Percentiles rank a stretch among this genome's conserved stretches.
Conservation (phyloP, 208 protist genomes). For the Trypanosoma lewisi region DNA sequence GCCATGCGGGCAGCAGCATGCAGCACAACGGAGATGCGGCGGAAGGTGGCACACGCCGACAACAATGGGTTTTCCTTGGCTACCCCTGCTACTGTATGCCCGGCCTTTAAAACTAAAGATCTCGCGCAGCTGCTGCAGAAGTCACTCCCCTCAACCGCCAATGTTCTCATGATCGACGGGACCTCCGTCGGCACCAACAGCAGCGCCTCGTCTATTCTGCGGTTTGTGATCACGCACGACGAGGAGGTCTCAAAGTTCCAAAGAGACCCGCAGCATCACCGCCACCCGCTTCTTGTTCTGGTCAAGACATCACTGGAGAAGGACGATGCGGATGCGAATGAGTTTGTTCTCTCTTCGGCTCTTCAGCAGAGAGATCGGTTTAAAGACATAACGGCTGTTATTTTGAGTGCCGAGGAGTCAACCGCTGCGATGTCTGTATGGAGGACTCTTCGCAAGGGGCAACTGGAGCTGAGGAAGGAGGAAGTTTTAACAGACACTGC, state of each 20-base stretch:
- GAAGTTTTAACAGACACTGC: neutral
- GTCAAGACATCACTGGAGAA: conserved; percentile 21
- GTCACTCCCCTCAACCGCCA: conserved; percentile 20
- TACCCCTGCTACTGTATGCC: neutral
- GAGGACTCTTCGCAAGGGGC: neutral
- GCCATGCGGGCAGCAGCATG: neutral
- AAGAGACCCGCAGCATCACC: neutral
- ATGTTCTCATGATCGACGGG: conserved; percentile 23
- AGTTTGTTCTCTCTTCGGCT: conserved; percentile 16
- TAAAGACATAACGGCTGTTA: conserved; percentile 15
- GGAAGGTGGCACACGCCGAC: neutral
- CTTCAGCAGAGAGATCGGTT: conserved; percentile 14
- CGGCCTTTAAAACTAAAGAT: conserved; percentile 13
- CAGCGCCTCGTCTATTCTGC: conserved; percentile 8
- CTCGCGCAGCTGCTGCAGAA: conserved; percentile 11
- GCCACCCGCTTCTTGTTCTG: conserved; percentile 13
- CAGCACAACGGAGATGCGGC: neutral
- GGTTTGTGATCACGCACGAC: conserved; percentile 4
- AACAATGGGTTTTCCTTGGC: neutral
- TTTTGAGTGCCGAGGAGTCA: conserved; percentile 14
- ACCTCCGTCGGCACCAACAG: neutral
- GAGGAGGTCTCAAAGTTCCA: conserved; percentile 5
- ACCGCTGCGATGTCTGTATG: neutral
- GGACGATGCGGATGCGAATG: conserved; percentile 21
- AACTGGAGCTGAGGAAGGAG: neutral